These are phyloP conservation scores for Mycocentrospora acerina DNA, from an alignment of 2,329 filamentous ascomycete species.

Conservation along the genomic window DNA sequence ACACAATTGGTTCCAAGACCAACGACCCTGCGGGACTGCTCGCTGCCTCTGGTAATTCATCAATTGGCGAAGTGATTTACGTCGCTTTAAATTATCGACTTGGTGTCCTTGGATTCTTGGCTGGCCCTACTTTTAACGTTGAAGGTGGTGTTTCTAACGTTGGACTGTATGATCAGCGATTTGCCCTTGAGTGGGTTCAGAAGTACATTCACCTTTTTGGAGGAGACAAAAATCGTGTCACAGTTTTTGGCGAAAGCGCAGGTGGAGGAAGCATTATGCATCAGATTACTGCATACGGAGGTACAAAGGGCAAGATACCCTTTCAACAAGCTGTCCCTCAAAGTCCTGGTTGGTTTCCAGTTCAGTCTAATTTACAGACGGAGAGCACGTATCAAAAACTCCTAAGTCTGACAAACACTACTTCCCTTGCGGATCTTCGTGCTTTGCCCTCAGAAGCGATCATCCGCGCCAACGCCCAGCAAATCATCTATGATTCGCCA, in stretches of 20 bases:
- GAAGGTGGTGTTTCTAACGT: constrained; percentile 39
- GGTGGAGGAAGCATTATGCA: constrained; percentile 44
- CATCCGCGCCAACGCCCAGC: constrained; percentile 36
- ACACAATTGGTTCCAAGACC: constrained; percentile 45
- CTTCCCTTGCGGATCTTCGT: constrained; percentile 37
- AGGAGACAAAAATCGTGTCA: constrained; percentile 41
- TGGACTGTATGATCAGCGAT: constrained; percentile 41
- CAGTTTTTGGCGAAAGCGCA: constrained; percentile 42
- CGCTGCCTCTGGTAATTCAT: constrained; percentile 44
- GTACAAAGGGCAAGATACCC: constrained; percentile 39
- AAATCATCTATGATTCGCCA: constrained; percentile 28
- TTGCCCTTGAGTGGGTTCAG: constrained; percentile 45
- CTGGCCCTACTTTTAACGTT: constrained; percentile 37
- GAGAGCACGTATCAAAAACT: constrained; percentile 35
- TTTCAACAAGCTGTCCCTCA: constrained; percentile 43
- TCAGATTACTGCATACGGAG: constrained; percentile 45
- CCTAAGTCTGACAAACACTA: constrained; percentile 35
- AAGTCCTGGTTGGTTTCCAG: constrained; percentile 44
- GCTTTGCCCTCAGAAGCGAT: constrained; percentile 31
- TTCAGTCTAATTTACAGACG: constrained; percentile 25
- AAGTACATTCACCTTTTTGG: constrained; percentile 43
- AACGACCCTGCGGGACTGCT: constrained; percentile 46
- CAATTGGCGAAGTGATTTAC: constrained; percentile 46
- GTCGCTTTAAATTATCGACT: constrained; percentile 52
- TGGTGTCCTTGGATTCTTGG: constrained; percentile 41